Evolutionary conservation across 129 eudicot species (phyloP).

Genomic region (Pseudognaphalium luteoalbum): DNA sequence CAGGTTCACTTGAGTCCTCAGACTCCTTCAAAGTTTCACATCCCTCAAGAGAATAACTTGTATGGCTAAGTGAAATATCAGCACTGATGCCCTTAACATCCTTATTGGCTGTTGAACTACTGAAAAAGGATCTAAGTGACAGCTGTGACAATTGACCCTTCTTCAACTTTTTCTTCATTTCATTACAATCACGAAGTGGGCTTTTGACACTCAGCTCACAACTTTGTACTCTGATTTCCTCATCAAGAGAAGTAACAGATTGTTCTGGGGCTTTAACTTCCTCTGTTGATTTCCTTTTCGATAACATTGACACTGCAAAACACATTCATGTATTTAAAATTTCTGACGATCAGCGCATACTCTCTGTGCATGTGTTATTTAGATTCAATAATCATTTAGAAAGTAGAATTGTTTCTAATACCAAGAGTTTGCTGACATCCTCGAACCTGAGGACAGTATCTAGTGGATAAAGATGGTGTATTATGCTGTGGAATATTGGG

Average conservation of each 20-base stretch:
- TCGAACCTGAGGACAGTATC: constrained; percentile 90
- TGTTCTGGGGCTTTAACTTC: constrained; percentile 35
- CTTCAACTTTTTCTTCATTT: constrained; percentile 62
- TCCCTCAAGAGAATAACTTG: constrained; percentile 28
- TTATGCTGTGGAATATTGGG: constrained; percentile 52
- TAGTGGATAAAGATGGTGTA: constrained; percentile 80
- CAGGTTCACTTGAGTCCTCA: constrained; percentile 19
- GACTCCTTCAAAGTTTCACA: constrained; percentile 33
- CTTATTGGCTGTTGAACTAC: constrained; percentile 31
- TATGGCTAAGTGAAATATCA: constrained; percentile 31
- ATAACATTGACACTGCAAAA: constrained; percentile 71
- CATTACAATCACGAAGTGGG: constrained; percentile 24
- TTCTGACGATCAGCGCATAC: too few species aligned
- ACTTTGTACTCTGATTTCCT: constrained; percentile 23
- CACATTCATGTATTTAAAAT: constrained; percentile 11
- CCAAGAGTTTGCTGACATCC: constrained; percentile 98
- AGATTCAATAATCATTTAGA: background rate
- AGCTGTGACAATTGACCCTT: constrained; percentile 68
- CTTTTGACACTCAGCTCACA: constrained; percentile 32
- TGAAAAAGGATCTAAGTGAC: constrained; percentile 85
- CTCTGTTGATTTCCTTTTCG: constrained; percentile 56
- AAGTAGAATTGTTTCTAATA: constrained; percentile 25
- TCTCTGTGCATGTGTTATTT: background rate
- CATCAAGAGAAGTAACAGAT: constrained; percentile 35
- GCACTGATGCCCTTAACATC: constrained; percentile 29